Base-by-base conservation (phyloP, 75 land plant species). In the Pseudotsuga menziesii region DNA sequence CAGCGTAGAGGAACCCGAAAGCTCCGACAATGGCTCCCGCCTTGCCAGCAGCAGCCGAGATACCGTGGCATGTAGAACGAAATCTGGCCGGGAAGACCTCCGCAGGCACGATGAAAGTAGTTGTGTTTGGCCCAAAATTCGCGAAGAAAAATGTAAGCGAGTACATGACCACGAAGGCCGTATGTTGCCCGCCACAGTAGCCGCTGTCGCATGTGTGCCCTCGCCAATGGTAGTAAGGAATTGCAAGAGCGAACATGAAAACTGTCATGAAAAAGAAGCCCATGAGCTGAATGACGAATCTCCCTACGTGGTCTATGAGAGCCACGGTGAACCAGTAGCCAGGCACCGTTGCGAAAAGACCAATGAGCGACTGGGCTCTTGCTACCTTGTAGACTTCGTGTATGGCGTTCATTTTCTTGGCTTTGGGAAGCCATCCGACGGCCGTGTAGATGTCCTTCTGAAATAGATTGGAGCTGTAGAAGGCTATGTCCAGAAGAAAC, bases 311-410 rank as follows among this genome's bases (percentile, higher is more conserved):
- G 76, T 82, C 85, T 16, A 84, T 74, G 76, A 78, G 29, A 23
- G 71, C 70, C 22, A 88, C 89, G 8, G 90, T 89, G 82, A 84
- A 86, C 91, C 91, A 88, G 82, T 89, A 89, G 26, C 91, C 90
- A 0, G 91, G 90, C 7, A 89, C 87, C 0, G 90, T 88, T 72
- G 88, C 81, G 75, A 81, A 88, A 7, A 89, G 81, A n/a, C 88
- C 90, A 32, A 89, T 88, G 59, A 89, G 79, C 5, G 91, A 76
- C 61, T 85, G 88, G 0, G 90, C 91, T 4, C 78, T 75, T 14
- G 85, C 72, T 57, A 89, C 78, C 48, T 57, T 70, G 75, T 27
- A 83, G 0, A 86, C 89, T 64, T 88, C 89, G 52, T 87, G 78
- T 19, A 88, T 58, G n/a, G 88, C 89, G 67, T 64, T 86, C 88